phyloP scores from a whole-genome alignment of 2,329 filamentous ascomycete species.

The Pseudocercospora musae region DNA sequence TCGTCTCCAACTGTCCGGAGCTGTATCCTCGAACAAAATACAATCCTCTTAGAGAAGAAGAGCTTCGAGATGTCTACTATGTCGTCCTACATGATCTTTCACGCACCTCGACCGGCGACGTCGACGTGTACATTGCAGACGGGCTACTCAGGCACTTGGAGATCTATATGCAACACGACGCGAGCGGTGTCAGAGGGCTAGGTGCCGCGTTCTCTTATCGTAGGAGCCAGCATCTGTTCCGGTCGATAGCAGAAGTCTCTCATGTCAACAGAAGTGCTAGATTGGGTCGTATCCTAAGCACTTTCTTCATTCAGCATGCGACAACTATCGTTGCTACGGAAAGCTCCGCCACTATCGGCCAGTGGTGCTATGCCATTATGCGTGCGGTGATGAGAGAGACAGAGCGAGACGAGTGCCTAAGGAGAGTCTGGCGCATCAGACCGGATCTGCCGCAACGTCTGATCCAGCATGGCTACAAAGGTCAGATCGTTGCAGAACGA shows the following conservation, averaged over 20 bases:
- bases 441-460: slow-evolving; percentile 12
- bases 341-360: slow-evolving; percentile 11
- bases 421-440: slow-evolving; percentile 5
- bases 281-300: slow-evolving; percentile 10
- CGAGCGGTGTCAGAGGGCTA: not conserved
- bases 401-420: slow-evolving; percentile 11
- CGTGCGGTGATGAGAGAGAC: slow-evolving; percentile 11
- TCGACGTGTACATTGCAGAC: not conserved
- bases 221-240: slow-evolving; percentile 13
- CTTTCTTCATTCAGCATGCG: slow-evolving; percentile 13
- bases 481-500: slow-evolving; percentile 9
- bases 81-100: slow-evolving; percentile 11
- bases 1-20: slow-evolving; percentile 13
- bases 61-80: slow-evolving; percentile 17
- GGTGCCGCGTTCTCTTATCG: slow-evolving; percentile 7
- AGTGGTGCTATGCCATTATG: slow-evolving; percentile 16
- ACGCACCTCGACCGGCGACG: slow-evolving; percentile 3
- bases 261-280: slow-evolving; percentile 7
- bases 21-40: slow-evolving; percentile 12
- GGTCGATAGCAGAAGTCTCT: slow-evolving; percentile 15
- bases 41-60: slow-evolving; percentile 16
- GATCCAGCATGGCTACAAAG: slow-evolving; percentile 9
- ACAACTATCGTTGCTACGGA: slow-evolving; percentile 10
- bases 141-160: slow-evolving; percentile 8
- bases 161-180: slow-evolving; percentile 7